Percentiles rank a stretch among this genome's conserved stretches.
Conservation (phyloP, 345 rosid species). For the Ceriops zippeliana region DNA sequence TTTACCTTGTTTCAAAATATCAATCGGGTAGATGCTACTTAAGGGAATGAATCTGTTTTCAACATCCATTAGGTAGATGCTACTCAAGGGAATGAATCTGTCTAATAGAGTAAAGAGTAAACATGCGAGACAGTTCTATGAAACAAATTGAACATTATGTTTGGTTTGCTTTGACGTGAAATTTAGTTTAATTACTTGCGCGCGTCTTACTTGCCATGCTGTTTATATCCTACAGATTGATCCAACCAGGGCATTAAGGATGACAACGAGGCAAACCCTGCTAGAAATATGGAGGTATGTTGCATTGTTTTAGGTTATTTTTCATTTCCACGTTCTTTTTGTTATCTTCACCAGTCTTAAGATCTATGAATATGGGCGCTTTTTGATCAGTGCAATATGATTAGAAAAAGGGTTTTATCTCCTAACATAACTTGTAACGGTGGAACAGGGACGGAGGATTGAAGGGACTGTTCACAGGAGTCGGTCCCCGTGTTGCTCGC, state of each 20-base stretch:
- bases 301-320: background rate
- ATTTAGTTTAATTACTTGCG: background rate
- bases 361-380: background rate
- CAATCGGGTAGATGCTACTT: too few relatives aligned
- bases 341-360: background rate
- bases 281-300: slow-evolving; percentile 82
- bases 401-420: background rate
- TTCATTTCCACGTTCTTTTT: background rate
- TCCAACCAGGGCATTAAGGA: slow-evolving; percentile 61
- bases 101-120: too few relatives aligned
- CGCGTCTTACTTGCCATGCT: background rate
- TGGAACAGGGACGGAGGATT: slow-evolving; percentile 25
- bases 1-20: too few relatives aligned
- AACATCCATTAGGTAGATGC: too few relatives aligned
- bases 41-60: too few relatives aligned
- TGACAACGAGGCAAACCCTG: slow-evolving; percentile 73
- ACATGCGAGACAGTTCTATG: too few relatives aligned
- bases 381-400: background rate
- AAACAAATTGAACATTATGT: too few relatives aligned
- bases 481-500: slow-evolving; percentile 26
- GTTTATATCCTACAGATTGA: slow-evolving; percentile 50
- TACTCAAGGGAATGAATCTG: too few relatives aligned
- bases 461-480: slow-evolving; percentile 25
- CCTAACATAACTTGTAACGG: background rate
- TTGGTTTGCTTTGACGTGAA: too few relatives aligned